Base-by-base conservation (phyloP, 108 stramenopile species). In the Schizochytrium sp. region DNA sequence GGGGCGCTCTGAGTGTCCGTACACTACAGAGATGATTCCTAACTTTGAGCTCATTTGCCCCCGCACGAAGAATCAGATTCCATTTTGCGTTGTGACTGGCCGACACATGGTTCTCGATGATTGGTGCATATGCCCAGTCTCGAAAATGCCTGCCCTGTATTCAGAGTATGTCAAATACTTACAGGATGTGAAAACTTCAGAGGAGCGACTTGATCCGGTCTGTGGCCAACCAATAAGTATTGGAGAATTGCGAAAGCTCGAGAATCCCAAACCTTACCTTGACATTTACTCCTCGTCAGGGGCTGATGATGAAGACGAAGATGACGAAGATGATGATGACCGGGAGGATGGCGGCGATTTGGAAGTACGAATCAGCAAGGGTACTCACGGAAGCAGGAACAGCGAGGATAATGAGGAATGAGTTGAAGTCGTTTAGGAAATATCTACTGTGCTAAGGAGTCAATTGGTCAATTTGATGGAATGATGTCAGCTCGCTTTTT, bases 51-150 rank as follows among this genome's bases (percentile, higher is more conserved):
- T 95, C 3, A 92, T 91, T 61, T 95, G 95, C 88, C 94, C 94
- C 53, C 91, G 90, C 12, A 94, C 94, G 3, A 91, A 92, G 90
- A 93, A 93, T 49, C 88, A 92, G 12, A 57, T 95, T 3, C 95
- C 95, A 0, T 93, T 94, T 90, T 95, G 94, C 88, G 87, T 94
- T 12, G 91, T 94, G 1, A 94, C 94, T 8, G 95, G 95, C 4
- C 72, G 91, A 64, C 95, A 95, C 90, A 95, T 95, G 94, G 92
- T 92, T 28, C 53, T 87, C 50, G 94, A 94, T 57, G 94, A 95
- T 88, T 95, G 94, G 94, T 90, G 88, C 64, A 60, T 91, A 60
- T 95, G 95, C 90, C 95, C 95, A 4, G 61, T 83, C 4, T 92
- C 92, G 10, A 64, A 91, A 12, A 73, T 93, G 92, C 95, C 95